A percentile compares a stretch with the other conserved stretches of the same genome.
Evolutionary conservation across 768 basidiomycete species (phyloP).

Genomic region (Tremella mesenterica): DNA sequence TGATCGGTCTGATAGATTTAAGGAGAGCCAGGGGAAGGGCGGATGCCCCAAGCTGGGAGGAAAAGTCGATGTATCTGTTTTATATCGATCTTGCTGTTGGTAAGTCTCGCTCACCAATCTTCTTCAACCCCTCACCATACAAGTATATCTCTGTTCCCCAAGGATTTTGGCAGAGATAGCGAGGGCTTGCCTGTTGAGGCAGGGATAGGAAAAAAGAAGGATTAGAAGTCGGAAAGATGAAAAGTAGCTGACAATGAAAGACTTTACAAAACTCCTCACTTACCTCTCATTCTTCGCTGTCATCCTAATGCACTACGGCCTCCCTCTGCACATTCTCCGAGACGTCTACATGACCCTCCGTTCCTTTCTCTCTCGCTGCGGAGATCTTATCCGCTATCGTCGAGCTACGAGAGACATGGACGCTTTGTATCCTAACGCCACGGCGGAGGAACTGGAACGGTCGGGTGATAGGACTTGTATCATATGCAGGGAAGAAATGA

Average conservation of each 20-base stretch:
- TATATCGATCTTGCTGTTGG: constrained; percentile 88
- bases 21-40: constrained; percentile 54
- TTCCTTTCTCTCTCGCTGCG: constrained; percentile 77
- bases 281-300: constrained; percentile 90
- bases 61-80: constrained; percentile 94
- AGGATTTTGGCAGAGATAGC: not conserved
- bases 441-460: constrained; percentile 66
- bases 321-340: constrained; percentile 91
- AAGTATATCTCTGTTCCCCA: not conserved
- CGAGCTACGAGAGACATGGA: constrained; percentile 96
- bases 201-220: too few relatives aligned
- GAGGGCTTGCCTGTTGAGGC: too few relatives aligned
- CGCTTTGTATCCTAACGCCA: constrained; percentile 84
- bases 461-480: constrained; percentile 91
- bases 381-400: constrained; percentile 83
- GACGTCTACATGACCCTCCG: constrained; percentile 93
- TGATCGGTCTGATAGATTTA: constrained; percentile 70
- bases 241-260: constrained; percentile 49
- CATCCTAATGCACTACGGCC: constrained; percentile 86
- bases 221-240: too few relatives aligned
- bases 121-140: not conserved
- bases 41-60: constrained; percentile 73
- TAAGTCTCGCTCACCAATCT: constrained; percentile 44
- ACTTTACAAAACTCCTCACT: constrained; percentile 84
- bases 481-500: constrained; percentile 96